Base-by-base conservation (phyloP, 805 yeast species). In the Yamadazyma kitorensis region DNA sequence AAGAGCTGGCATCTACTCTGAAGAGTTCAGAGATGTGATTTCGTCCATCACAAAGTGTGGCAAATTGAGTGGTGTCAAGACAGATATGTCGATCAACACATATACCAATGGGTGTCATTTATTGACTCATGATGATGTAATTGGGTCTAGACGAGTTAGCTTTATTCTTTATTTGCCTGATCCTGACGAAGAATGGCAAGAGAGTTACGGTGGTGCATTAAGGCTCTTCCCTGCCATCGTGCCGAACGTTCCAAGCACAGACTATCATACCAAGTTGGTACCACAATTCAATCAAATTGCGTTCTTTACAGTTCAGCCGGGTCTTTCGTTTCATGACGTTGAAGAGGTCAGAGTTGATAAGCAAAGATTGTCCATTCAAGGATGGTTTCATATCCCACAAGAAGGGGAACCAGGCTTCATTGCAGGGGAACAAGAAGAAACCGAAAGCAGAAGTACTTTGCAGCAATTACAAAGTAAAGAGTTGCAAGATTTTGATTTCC, bases 301-400 rank as follows among this genome's bases (percentile, higher is more conserved):
- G 0, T 86, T 93, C 53, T 93, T 93, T 70, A 82, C 84, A 4
- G 98, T 93, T 10, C 93, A 88, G 54, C 99, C 98, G 0, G 99
- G 98, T 0, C 74, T 82, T 31, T 85, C 96, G 2, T 93, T 93
- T 72, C 99, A 93, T 57, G 98, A 94, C 50, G 99, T 93, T 9
- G 98, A 94, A 61, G 98, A 93, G 57, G 98, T 94, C 1, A 74
- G 82, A 41, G 95, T 81, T 2, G 95, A 89, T 52, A 86, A 82
- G 53, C 95, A 88, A 43, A 73, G 99, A 52, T 65, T 93, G 22
- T 86, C 96, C 0, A 86, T 93, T 40, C 96, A 93, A 52, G 99
- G 99, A 1, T 94, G 99, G 99, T 94, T 91, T 55, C 99, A 93
- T 58, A 86, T 89, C 33, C 99, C 99, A 3, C 98, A 93, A 55